Evolutionary conservation across 805 yeast genomes (phyloP).

Genomic region (Starmerella powellii): DNA sequence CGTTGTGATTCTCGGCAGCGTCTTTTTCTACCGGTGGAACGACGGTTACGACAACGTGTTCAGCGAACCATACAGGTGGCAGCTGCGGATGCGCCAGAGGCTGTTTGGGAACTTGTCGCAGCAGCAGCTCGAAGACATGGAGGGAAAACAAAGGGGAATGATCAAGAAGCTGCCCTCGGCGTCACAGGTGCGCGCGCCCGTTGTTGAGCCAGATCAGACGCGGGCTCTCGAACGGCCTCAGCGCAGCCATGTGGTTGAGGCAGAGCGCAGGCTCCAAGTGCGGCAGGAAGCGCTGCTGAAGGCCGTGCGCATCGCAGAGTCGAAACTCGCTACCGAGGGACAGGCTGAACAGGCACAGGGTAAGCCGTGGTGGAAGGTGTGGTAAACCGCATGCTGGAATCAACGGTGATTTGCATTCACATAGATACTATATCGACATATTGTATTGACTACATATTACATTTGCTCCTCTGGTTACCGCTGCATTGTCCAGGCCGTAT

Average conservation of each 20-base stretch:
- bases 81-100: slow-evolving; percentile 44
- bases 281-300: slow-evolving; percentile 46
- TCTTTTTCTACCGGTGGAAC: slow-evolving; percentile 74
- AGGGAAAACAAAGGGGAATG: slow-evolving; percentile 29
- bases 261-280: slow-evolving; percentile 56
- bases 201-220: slow-evolving; percentile 31
- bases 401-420: too few species aligned
- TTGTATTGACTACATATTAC: too few species aligned
- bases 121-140: slow-evolving; percentile 53
- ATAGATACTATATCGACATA: too few species aligned
- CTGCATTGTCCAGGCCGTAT: too few species aligned
- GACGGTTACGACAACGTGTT: slow-evolving; percentile 70
- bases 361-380: slow-evolving; percentile 6
- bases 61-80: slow-evolving; percentile 51
- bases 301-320: slow-evolving; percentile 38
- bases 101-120: slow-evolving; percentile 38
- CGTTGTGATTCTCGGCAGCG: slow-evolving; percentile 43
- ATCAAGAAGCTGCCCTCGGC: slow-evolving; percentile 17
- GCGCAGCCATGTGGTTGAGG: slow-evolving; percentile 60
- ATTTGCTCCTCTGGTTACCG: too few species aligned
- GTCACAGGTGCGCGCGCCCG: slow-evolving; percentile 19
- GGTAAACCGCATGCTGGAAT: too few species aligned
- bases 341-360: background rate
- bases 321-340: slow-evolving; percentile 15
- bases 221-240: slow-evolving; percentile 54